phyloP scores from a whole-genome alignment of 2,329 filamentous ascomycete genomes.

The Penicillium sp. region DNA sequence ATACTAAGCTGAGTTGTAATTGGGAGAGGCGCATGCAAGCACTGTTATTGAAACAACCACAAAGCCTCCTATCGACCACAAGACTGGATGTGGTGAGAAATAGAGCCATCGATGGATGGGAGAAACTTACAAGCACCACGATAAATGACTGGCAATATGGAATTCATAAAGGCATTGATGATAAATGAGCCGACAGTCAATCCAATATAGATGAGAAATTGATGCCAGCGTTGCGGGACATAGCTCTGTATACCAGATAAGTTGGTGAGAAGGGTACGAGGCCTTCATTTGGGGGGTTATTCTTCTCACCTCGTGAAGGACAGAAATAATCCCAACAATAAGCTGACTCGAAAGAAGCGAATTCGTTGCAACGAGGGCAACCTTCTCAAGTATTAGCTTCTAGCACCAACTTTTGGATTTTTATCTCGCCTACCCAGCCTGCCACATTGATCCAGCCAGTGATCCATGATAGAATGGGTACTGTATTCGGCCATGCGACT shows the following conservation, averaged over 20 bases:
- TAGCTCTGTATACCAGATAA: slow-evolving; percentile 42
- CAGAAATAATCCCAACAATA: slow-evolving; percentile 62
- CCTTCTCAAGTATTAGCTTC: slow-evolving; percentile 26
- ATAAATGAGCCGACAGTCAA: slow-evolving; percentile 60
- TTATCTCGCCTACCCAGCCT: slow-evolving; percentile 56
- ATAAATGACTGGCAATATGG: slow-evolving; percentile 63
- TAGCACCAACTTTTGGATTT: neutral
- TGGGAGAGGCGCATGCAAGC: slow-evolving; percentile 62
- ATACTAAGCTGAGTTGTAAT: slow-evolving; percentile 63
- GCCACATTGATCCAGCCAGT: slow-evolving; percentile 70
- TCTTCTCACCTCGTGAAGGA: slow-evolving; percentile 53
- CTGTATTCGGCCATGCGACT: slow-evolving; percentile 60
- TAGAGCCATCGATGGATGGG: neutral
- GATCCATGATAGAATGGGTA: slow-evolving; percentile 63
- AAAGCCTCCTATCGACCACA: slow-evolving; percentile 69
- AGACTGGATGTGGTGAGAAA: slow-evolving; percentile 40
- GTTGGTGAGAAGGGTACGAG: neutral
- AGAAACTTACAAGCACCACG: slow-evolving; percentile 55
- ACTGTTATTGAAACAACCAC: slow-evolving; percentile 67
- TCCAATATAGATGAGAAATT: slow-evolving; percentile 69
- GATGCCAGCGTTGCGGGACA: slow-evolving; percentile 62
- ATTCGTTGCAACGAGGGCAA: slow-evolving; percentile 64
- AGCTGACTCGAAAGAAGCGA: slow-evolving; percentile 66
- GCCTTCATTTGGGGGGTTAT: neutral
- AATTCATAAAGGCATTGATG: slow-evolving; percentile 65